Conservation (phyloP, 2,329 filamentous ascomycete species). For the Pseudogymnoascus sp. region DNA sequence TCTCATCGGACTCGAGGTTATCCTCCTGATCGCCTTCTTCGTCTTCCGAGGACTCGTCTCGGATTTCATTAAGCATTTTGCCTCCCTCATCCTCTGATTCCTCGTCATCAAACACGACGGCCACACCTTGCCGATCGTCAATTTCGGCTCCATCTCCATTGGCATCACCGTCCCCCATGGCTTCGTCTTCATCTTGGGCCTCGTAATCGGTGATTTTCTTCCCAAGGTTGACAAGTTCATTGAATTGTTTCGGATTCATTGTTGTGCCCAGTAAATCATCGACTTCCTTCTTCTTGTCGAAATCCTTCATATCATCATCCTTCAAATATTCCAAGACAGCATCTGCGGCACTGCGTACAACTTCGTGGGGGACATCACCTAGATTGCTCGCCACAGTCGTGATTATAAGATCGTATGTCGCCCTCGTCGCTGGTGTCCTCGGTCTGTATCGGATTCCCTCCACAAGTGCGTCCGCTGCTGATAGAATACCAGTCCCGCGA, state of each 20-base stretch:
- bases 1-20: conserved; percentile 42
- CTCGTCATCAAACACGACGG: conserved; percentile 91
- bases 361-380: conserved; percentile 86
- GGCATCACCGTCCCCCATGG: conserved; percentile 63
- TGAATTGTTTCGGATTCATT: conserved; percentile 85
- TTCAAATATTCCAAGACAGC: conserved; percentile 86
- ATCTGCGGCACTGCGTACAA: conserved; percentile 89
- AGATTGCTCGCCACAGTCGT: conserved; percentile 82
- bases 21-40: conserved; percentile 62
- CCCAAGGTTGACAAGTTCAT: conserved; percentile 88
- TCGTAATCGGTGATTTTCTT: conserved; percentile 99
- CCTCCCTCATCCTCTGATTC: conserved; percentile 77
- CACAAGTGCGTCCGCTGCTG: conserved; percentile 76
- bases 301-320: conserved; percentile 91
- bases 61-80: conserved; percentile 73
- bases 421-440: conserved; percentile 81
- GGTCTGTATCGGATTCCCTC: conserved; percentile 90
- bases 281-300: conserved; percentile 96
- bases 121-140: conserved; percentile 91
- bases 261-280: conserved; percentile 84
- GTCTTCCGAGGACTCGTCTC: conserved; percentile 78
- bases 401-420: conserved; percentile 88
- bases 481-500: conserved; percentile 69
- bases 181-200: conserved; percentile 89
- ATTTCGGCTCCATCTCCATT: conserved; percentile 68